Evolutionary conservation across 164 flowering plant species (phyloP).

Genomic region (Piper betle): DNA sequence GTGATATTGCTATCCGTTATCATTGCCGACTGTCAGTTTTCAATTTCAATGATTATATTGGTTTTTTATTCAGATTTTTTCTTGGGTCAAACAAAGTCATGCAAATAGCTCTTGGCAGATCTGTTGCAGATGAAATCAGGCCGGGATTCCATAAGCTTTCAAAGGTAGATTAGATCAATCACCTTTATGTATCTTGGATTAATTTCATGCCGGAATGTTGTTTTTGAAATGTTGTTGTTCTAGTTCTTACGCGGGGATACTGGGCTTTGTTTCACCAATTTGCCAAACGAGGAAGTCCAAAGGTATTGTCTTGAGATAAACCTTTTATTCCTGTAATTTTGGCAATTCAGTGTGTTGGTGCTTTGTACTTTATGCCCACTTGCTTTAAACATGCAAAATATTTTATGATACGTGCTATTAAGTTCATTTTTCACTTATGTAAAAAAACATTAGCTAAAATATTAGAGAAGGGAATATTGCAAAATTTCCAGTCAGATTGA

Average conservation of each 20-base stretch:
- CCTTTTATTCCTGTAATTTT: too few species aligned
- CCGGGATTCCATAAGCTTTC: slow-evolving; percentile 63
- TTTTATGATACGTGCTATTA: not conserved
- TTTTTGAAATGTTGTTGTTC: not conserved
- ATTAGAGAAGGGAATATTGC: not conserved
- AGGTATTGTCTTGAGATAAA: too few species aligned
- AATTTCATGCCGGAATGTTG: not conserved
- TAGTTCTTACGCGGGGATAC: slow-evolving; percentile 47
- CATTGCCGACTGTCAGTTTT: too few species aligned
- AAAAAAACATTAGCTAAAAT: not conserved
- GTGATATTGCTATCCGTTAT: too few species aligned
- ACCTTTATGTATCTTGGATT: too few species aligned
- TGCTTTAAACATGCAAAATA: too few species aligned
- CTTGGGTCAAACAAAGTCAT: slow-evolving; percentile 92
- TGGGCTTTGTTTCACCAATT: slow-evolving; percentile 57
- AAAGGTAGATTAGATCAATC: slow-evolving; percentile 29
- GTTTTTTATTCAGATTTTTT: slow-evolving; percentile 45
- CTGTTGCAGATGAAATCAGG: slow-evolving; percentile 61
- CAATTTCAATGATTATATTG: too few species aligned
- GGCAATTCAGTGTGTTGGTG: too few species aligned
- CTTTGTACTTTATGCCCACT: too few species aligned
- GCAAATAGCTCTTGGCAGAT: slow-evolving; percentile 74
- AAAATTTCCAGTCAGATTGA: too few species aligned
- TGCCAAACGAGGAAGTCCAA: slow-evolving; percentile 61
- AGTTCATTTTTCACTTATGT: not conserved